Evolutionary conservation across 768 basidiomycete genomes (phyloP).

Genomic region (Auriscalpium microsporum): DNA sequence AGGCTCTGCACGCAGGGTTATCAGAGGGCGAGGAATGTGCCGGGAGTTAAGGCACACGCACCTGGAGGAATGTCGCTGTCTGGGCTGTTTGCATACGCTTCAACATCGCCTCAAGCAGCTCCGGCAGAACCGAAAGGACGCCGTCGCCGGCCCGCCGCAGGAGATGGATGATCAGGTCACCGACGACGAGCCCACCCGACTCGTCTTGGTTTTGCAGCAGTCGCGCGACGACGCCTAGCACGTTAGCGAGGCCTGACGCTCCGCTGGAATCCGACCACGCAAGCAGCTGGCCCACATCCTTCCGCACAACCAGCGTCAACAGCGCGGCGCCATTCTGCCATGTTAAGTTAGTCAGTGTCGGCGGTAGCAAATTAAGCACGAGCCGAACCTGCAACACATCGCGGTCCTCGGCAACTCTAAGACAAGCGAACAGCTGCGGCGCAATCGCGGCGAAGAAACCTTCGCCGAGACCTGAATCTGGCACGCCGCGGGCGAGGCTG

Average conservation of each 20-base stretch:
- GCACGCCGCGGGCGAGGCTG: slow-evolving; percentile 61
- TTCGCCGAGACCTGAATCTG: slow-evolving; percentile 57
- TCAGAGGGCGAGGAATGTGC: background rate
- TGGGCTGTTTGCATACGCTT: slow-evolving; percentile 73
- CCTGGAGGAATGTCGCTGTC: slow-evolving; percentile 89
- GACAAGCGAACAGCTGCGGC: slow-evolving; percentile 61
- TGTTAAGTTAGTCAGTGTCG: background rate
- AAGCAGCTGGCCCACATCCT: slow-evolving; percentile 76
- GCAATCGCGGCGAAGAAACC: slow-evolving; percentile 75
- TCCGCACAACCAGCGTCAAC: slow-evolving; percentile 78
- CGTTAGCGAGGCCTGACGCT: slow-evolving; percentile 65
- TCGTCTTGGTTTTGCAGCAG: slow-evolving; percentile 78
- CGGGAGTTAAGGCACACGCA: slow-evolving; percentile 20
- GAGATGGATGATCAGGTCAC: slow-evolving; percentile 91
- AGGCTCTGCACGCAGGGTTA: slow-evolving; percentile 49
- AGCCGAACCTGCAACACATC: slow-evolving; percentile 65
- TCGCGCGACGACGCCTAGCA: slow-evolving; percentile 68
- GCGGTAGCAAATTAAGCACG: background rate
- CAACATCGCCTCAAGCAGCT: slow-evolving; percentile 79
- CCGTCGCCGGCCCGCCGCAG: slow-evolving; percentile 75
- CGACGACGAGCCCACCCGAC: slow-evolving; percentile 86
- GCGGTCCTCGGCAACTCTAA: slow-evolving; percentile 71
- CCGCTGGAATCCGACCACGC: slow-evolving; percentile 63
- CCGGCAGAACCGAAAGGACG: slow-evolving; percentile 78
- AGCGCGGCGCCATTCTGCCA: slow-evolving; percentile 72